Evolutionary conservation across 1,284 basidiomycete species (phyloP), one percentile per base, ranked within the genome.

Genomic region (Sphaerobolus stellatus): DNA sequence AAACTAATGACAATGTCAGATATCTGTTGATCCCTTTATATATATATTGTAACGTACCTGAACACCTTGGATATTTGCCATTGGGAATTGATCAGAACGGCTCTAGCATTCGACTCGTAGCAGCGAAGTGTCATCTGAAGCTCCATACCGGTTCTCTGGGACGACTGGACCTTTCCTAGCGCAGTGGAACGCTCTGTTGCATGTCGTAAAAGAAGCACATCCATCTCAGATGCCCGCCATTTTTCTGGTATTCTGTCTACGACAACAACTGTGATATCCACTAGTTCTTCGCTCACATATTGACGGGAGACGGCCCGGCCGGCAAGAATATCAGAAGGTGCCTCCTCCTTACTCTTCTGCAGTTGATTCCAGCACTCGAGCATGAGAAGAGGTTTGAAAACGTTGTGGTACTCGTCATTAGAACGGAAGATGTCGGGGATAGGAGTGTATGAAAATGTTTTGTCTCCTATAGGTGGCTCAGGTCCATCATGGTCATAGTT

Each of bases 331-430:
- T 84, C 79, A 36, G 75, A 76, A 5, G 58, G 57, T 8, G 65
- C 64, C 51, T 86, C 81, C 54, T 90, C 84, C 63, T 92, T 89
- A 28, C 92, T 83, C 66, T 92, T 82, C 31, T 76, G 66, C 54
- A 98, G 80, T 65, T 98, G 93, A 28, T 90, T 84, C 95, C 97
- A 98, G 59, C 91, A 88, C 71, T 99, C 97, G 57, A 92, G 78
- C 29, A 95, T 73, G 24, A 98, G 76, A n/a, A 99, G 77, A 1
- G 97, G 94, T 61, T 93, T 84, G 65, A 97, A 94, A 25, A 88
- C 76, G 25, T 75, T 74, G 38, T 83, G 79, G 69, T 97, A 99
- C 29, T 94, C 81, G 4, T 75, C 67, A 50, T 85, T 80, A 56
- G 82, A 79, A 2, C 64, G 63, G 67, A 98, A 98, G 6, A 69